Base-by-base conservation (phyloP, 768 basidiomycete species). In the Hortiboletus campestris region DNA sequence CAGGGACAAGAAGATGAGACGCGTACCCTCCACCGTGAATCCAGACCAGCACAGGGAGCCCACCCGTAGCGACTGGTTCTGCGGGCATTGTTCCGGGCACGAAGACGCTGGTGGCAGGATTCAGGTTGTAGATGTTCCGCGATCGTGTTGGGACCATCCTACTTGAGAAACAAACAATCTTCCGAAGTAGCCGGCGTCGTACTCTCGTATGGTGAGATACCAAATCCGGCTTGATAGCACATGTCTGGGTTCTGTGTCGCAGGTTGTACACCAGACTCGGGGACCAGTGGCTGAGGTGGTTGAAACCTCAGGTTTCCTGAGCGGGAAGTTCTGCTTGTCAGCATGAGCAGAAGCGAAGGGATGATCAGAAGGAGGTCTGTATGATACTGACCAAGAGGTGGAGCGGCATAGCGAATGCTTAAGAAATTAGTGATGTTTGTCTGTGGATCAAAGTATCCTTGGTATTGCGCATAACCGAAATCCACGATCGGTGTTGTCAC, bases 351-450 rank as follows among this genome's bases (percentile, higher is more conserved):
- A 28, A 11, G 1, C 8, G 16, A 29, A 39, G 29, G 11, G 11
- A n/a, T 13, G 6, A n/a, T 34, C 4, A 11, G 17, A 39, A 14
- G 22, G 32, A n/a, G 13, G 12, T 4, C 4, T 6, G 8, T 25
- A 17, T 19, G 6, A 4, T 2, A 53, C 72, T 22, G 22, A 78
- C 80, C 80, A 31, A 73, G 56, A 3, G 82, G 81, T 28, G 79
- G 68, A 17, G 78, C 78, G 10, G 82, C 81, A 65, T 78, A 83
- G 9, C 81, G 74, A 42, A 72, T 56, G 16, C 65, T 58, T 25
- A 71, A 49, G 56, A 68, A 72, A 44, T 34, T 56, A 1, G 69
- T 64, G 5, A 61, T 51, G 34, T 67, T 69, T 0, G 53, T 53
- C 17, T 56, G 51, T 14, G 54, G 11, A 46, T 73, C 60, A 28